phyloP scores from a whole-genome alignment of 1,284 basidiomycete species.

The Porogramme epimiltina region DNA sequence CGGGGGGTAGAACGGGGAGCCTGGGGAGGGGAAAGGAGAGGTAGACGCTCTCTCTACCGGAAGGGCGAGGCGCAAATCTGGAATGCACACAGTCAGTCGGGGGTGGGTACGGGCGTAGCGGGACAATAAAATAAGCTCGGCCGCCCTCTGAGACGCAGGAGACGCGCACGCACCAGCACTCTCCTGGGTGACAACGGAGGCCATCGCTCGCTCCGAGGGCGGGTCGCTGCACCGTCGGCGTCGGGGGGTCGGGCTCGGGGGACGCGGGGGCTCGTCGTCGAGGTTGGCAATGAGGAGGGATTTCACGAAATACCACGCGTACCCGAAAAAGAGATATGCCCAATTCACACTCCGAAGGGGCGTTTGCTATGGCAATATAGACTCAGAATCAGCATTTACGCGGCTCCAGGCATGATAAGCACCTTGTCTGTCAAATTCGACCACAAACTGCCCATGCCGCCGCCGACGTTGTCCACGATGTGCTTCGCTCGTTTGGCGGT shows the following conservation, averaged over 20 bases:
- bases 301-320: slow-evolving; percentile 19
- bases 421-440: slow-evolving; percentile 15
- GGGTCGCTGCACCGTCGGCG: neutral
- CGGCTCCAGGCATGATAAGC: slow-evolving; percentile 1
- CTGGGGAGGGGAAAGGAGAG: slow-evolving; percentile 69
- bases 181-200: slow-evolving; percentile 21
- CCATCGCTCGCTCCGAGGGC: slow-evolving; percentile 17
- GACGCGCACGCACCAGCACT: slow-evolving; percentile 12
- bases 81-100: slow-evolving; percentile 2
- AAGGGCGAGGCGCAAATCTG: slow-evolving; percentile 45
- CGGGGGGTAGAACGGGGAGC: slow-evolving; percentile 66
- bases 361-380: slow-evolving; percentile 24
- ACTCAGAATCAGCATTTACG: slow-evolving; percentile 16
- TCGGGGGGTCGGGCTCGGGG: slow-evolving; percentile 6
- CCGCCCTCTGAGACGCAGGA: slow-evolving; percentile 1
- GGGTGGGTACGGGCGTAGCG: slow-evolving; percentile 1
- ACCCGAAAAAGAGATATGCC: slow-evolving; percentile 13
- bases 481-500: neutral
- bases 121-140: slow-evolving; percentile 21
- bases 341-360: slow-evolving; percentile 23
- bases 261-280: slow-evolving; percentile 15
- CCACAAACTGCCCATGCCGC: slow-evolving; percentile 18
- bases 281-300: slow-evolving; percentile 24
- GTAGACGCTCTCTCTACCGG: slow-evolving; percentile 47
- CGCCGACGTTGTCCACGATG: neutral